Evolutionary conservation across 164 flowering plant genomes (phyloP), one percentile per base, ranked within the genome.

Genomic region (Amborella trichopoda): DNA sequence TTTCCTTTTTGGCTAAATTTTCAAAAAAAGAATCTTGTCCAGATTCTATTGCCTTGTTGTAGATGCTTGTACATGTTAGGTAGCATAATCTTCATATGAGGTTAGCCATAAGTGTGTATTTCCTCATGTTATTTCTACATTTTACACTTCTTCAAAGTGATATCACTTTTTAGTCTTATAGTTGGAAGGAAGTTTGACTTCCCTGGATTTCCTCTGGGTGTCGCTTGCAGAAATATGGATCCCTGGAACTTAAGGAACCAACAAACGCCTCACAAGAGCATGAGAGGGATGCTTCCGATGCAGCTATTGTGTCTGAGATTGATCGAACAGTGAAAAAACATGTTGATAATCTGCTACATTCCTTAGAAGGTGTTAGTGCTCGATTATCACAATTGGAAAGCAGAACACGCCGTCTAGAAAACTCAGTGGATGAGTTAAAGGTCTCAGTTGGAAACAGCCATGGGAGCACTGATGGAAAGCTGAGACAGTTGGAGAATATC

Each of bases 401-500:
- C 53, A 77, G 89, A 64, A 76, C 81, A 26, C 86, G 78, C 40
- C 50, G 69, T 26, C 72, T 90, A 42, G 97, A 90, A 57, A 56
- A 54, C 36, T 73, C 83, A 34, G 68, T 90, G 14, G 95, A 82
- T 79, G 97, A 83, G 53, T 56, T 90, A 68, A 85, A 85, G 76
- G 55, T 71, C 26, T 60, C 86, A 37, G 63, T 74, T 56, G 94
- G 75, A 46, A 76, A 74, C 59, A 75, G 70, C 58, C 70, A 81
- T 61, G 96, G 91, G 28, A 79, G 59, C 52, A 75, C 74, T 48
- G 88, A 85, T 60, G 97, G 95, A 18, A 83, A 72, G 61, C 56
- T 90, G 79, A 73, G 90, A 55, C 87, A 73, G 55, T 48, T 89
- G 67, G 95, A 85, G 58, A 83, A 80, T 62, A 74, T 78, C 54